Evolutionary conservation across 441 rosid genomes (phyloP), one percentile per base, ranked within the genome.

Genomic region (Syzygium malaccense): DNA sequence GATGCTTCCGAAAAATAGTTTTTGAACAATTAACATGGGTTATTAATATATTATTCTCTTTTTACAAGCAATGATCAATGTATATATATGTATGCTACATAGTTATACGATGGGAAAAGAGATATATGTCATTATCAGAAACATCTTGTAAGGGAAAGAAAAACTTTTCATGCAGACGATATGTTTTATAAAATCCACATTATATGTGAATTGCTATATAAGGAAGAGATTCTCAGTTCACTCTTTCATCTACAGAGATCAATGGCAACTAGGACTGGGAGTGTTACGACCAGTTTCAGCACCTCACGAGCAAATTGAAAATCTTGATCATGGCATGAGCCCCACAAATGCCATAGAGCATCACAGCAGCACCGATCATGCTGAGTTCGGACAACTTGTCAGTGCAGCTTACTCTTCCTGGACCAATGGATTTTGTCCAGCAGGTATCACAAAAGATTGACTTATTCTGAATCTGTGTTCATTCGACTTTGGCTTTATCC

Each of bases 391-490:
- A 87, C 92, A 89, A 85, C 80, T 79, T 30, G 89, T 85, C 51
- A 91, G 91, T 26, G 90, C 84, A 83, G 90, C 92, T 89, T 66
- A 78, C 90, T 88, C 89, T 68, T 87, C 91, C 23, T 92, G 94
- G 93, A 88, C 88, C 4, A 49, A 37, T 79, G 89, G 89, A 8
- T 88, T 92, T 75, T 92, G 89, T 64, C 87, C 91, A 32, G 48
- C 93, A 89, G 92, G 92, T 90, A 68, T 37, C n/a, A 1, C 51
- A 12, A 20, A 20, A 71, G 51, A 71, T 71, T 3, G 5, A 37
- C 51, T 37, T 71, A 37, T 49, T 71, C 26, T 37, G 51, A 23
- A 37, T 71, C 23, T 11, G 17, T 71, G n/a, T 71, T 37, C 5
- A 3, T 71, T 71, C 28, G 41, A 71, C 83, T 71, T 71, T 71